Percentiles rank a stretch among this genome's conserved stretches.
Conservation (phyloP, 345 rosid genomes). For the Pugionium cornutum region DNA sequence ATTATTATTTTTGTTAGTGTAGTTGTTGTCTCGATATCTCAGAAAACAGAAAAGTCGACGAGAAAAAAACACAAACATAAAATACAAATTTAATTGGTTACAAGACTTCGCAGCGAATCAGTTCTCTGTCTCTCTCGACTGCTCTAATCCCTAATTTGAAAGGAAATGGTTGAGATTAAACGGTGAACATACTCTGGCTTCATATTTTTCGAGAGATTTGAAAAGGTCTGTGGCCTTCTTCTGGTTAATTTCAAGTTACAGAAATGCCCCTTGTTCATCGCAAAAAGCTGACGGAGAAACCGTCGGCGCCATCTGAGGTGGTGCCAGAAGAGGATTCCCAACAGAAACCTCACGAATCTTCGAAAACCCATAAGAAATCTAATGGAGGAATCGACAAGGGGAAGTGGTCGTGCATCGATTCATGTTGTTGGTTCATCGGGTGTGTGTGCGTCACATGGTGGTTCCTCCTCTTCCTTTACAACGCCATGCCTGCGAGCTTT, state of each 20-base stretch:
- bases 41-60: constrained; percentile 11
- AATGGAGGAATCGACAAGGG: constrained; percentile 18
- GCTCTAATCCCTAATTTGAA: constrained; percentile 33
- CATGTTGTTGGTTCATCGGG: constrained; percentile 89
- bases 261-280: constrained; percentile 36
- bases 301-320: constrained; percentile 14
- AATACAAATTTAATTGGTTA: constrained; percentile 25
- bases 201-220: neutral
- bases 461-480: constrained; percentile 78
- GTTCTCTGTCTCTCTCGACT: constrained; percentile 25
- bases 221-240: constrained; percentile 10
- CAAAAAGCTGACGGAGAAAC: constrained; percentile 35
- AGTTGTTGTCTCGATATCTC: neutral
- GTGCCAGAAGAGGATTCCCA: constrained; percentile 25
- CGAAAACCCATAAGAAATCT: constrained; percentile 35
- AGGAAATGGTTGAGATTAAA: constrained; percentile 1
- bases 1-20: neutral
- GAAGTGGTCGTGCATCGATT: constrained; percentile 81
- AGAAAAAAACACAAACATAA: neutral
- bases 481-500: constrained; percentile 83
- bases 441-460: constrained; percentile 86
- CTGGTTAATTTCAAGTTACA: neutral
- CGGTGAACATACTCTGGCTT: constrained; percentile 14
- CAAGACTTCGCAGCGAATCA: constrained; percentile 27
- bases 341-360: constrained; percentile 23